A percentile compares a stretch with the other conserved stretches of the same genome.
Evolutionary conservation across 306 rosid species (phyloP).

Genomic region (Vigna reflexopilosa): DNA sequence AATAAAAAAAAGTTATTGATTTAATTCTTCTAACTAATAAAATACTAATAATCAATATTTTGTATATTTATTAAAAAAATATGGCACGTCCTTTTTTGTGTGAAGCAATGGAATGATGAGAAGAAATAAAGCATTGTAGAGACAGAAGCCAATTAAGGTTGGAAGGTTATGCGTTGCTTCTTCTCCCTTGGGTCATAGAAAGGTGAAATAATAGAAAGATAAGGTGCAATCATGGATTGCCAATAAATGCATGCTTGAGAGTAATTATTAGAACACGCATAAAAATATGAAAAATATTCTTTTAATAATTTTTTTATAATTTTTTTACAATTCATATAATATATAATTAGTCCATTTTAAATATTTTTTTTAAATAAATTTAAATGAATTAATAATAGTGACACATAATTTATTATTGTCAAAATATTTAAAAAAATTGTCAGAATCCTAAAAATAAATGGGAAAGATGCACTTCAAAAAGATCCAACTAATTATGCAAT

Average conservation of each 20-base stretch:
- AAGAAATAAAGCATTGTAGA: conserved; percentile 27
- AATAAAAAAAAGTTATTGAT: no score
- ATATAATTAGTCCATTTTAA: no score
- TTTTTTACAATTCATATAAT: no score
- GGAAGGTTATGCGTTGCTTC: conserved; percentile 12
- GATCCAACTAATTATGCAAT: neutral
- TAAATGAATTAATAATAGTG: no score
- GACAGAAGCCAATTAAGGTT: conserved; percentile 17
- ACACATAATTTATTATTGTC: no score
- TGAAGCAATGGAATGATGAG: conserved; percentile 35
- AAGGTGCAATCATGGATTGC: conserved; percentile 30
- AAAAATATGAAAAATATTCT: neutral
- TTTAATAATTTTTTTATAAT: no score
- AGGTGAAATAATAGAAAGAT: conserved; percentile 17
- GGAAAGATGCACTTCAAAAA: neutral
- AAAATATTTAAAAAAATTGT: no score
- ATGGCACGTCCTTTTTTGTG: conserved; percentile 13
- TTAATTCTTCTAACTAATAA: no score
- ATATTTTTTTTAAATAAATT: no score
- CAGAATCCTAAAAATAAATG: neutral
- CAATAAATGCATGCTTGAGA: conserved; percentile 33
- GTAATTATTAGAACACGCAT: neutral
- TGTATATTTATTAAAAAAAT: neutral
- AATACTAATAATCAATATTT: no score
- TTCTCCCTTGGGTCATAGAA: conserved; percentile 31